Evolutionary conservation across 805 yeast species (phyloP), one percentile per base, ranked within the genome.

Genomic region (Sugiyamaella mastotermitis): DNA sequence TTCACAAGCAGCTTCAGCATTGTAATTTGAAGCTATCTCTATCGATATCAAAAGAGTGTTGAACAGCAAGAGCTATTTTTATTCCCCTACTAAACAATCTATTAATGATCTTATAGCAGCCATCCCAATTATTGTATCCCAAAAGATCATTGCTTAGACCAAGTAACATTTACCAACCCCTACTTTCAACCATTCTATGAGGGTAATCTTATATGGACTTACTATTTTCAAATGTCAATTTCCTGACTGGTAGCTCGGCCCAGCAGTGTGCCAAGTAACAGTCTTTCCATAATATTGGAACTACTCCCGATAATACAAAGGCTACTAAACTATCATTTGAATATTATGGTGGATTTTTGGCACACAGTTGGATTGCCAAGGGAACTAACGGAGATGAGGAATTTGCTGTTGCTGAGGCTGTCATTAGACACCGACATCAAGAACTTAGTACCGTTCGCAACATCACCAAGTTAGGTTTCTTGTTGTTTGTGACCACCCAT

Each of bases 1-100:
- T 30, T 50, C 53, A n/a, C n/a, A n/a, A n/a, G n/a, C n/a, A 11
- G 51, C 48, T 6, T 50, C 52, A 4, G 51, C 52, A 18, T 45
- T 37, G 36, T 48, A n/a, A n/a, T n/a, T n/a, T n/a, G n/a, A n/a
- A n/a, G n/a, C n/a, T n/a, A n/a, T n/a, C n/a, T n/a, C n/a, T n/a
- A n/a, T n/a, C n/a, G n/a, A n/a, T n/a, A n/a, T n/a, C n/a, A n/a
- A n/a, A n/a, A n/a, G n/a, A n/a, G n/a, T n/a, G n/a, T n/a, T n/a
- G n/a, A n/a, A n/a, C n/a, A n/a, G n/a, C n/a, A n/a, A n/a, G n/a
- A n/a, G n/a, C n/a, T n/a, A n/a, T n/a, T n/a, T n/a, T n/a, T n/a
- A 38, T 27, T 18, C 27, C n/a, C 37, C 41, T 11, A 24, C 37
- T 18, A 10, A 8, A 7, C 37, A 24, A 19, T 15, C 41, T 10